Conservation (phyloP, 2,329 filamentous ascomycete species). For the Amauroascus verrucosus region DNA sequence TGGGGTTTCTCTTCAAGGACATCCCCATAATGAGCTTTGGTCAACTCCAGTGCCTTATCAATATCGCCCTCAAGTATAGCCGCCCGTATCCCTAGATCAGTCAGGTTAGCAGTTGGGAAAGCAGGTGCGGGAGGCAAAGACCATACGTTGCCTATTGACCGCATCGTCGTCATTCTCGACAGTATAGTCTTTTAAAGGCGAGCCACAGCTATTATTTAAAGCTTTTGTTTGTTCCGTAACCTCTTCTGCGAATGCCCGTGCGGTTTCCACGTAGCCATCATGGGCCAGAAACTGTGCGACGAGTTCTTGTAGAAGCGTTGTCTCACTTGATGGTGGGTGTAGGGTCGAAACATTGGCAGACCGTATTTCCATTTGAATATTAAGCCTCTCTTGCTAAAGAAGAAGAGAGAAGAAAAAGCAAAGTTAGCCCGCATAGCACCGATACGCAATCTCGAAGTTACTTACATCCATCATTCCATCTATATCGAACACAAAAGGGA, state of each 20-base stretch:
- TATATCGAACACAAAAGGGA: slow-evolving; percentile 82
- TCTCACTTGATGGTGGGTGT: slow-evolving; percentile 58
- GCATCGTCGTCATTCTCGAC: slow-evolving; percentile 77
- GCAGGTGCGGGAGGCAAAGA: not conserved
- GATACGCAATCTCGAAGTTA: slow-evolving; percentile 13
- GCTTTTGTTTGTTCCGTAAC: slow-evolving; percentile 63
- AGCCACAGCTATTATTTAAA: slow-evolving; percentile 48
- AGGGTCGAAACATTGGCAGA: slow-evolving; percentile 48
- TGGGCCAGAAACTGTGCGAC: slow-evolving; percentile 85
- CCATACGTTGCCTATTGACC: slow-evolving; percentile 70
- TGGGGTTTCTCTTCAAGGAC: slow-evolving; percentile 72
- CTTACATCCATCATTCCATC: slow-evolving; percentile 70
- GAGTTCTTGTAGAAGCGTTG: slow-evolving; percentile 68
- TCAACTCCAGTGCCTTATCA: slow-evolving; percentile 76
- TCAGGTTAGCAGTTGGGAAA: slow-evolving; percentile 7
- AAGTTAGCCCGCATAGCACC: not conserved
- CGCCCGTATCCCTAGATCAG: slow-evolving; percentile 60
- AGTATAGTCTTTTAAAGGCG: slow-evolving; percentile 50
- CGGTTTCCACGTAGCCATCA: slow-evolving; percentile 91
- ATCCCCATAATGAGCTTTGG: slow-evolving; percentile 64
- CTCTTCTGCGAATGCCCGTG: slow-evolving; percentile 75
- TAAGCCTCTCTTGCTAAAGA: slow-evolving; percentile 49
- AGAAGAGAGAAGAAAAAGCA: not conserved
- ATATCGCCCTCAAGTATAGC: slow-evolving; percentile 88
- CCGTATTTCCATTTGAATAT: slow-evolving; percentile 53